Evolutionary conservation across 805 yeast genomes (phyloP).

Genomic region (Komagataella kurtzmanii): DNA sequence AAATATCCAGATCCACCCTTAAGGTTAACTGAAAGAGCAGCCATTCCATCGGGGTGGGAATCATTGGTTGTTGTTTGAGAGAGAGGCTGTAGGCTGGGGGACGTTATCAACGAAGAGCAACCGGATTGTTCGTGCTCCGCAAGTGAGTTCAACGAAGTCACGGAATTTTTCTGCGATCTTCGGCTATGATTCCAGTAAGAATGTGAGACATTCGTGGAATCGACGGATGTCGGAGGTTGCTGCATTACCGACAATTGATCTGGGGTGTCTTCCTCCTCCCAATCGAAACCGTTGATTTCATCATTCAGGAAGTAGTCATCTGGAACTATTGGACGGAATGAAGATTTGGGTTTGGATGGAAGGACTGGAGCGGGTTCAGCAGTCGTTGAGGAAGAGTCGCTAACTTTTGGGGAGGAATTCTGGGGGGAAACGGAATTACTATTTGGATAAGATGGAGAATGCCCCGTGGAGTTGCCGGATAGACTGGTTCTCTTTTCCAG

Average conservation of each 20-base stretch:
- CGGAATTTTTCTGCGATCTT: constrained; percentile 5
- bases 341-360: background rate
- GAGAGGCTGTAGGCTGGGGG: background rate
- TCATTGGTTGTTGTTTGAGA: background rate
- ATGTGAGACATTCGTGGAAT: background rate
- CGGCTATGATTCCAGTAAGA: background rate
- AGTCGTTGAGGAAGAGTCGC: background rate
- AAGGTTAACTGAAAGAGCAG: constrained; percentile 29
- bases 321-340: constrained; percentile 11
- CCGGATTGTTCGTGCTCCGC: constrained; percentile 8
- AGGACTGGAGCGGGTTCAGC: background rate
- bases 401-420: background rate
- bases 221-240: constrained; percentile 5
- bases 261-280: constrained; percentile 39
- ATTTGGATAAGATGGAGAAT: background rate
- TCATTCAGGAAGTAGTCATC: constrained; percentile 13
- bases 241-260: constrained; percentile 5
- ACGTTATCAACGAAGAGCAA: constrained; percentile 3
- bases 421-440: background rate
- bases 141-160: constrained; percentile 7
- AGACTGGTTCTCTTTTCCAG: background rate
- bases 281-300: constrained; percentile 37
- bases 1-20: constrained; percentile 41
- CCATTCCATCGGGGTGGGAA: constrained; percentile 44
- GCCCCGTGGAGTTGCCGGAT: background rate